These are phyloP conservation scores for Rhizopogon salebrosus DNA, from an alignment of 768 basidiomycete species.

Conservation along the genomic window DNA sequence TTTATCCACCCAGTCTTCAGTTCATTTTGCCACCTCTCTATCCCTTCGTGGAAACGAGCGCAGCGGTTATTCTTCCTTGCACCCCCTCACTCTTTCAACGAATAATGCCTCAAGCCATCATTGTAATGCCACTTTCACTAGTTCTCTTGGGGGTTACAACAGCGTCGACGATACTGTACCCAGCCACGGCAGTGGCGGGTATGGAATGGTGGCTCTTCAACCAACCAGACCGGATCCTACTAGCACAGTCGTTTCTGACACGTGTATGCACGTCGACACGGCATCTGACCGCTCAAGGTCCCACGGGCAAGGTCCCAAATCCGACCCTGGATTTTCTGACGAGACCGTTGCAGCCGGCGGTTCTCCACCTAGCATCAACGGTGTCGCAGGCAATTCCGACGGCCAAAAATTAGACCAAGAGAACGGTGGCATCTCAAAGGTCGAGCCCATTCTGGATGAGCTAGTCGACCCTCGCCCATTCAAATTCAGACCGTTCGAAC, in stretches of 20 bases:
- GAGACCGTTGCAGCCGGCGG: conserved; percentile 3
- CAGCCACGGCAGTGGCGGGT: conserved; percentile 31
- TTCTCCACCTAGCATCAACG: background rate
- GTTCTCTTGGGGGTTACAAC: conserved; percentile 32
- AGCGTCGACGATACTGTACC: conserved; percentile 44
- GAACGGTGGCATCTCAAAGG: conserved; percentile 13
- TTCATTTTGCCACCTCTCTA: conserved; percentile 51
- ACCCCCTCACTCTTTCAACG: conserved; percentile 40
- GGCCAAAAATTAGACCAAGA: conserved; percentile 16
- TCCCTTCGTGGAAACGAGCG: conserved; percentile 61
- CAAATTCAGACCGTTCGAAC: conserved; percentile 60
- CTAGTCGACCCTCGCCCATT: conserved; percentile 66
- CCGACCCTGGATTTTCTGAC: background rate
- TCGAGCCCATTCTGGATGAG: conserved; percentile 33
- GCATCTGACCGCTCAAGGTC: conserved; percentile 25
- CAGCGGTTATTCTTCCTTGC: conserved; percentile 46
- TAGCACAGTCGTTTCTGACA: conserved; percentile 31
- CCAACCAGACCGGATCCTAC: conserved; percentile 31
- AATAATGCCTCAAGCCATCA: conserved; percentile 33
- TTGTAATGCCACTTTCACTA: conserved; percentile 50
- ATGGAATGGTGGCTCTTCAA: conserved; percentile 25
- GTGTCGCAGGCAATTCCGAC: background rate
- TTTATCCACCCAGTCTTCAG: conserved; percentile 58
- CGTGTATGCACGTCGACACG: conserved; percentile 34
- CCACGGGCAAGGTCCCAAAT: conserved; percentile 9